Evolutionary conservation across 768 basidiomycete genomes (phyloP), one percentile per base, ranked within the genome.

Genomic region (Rhizopogon vesiculosus): DNA sequence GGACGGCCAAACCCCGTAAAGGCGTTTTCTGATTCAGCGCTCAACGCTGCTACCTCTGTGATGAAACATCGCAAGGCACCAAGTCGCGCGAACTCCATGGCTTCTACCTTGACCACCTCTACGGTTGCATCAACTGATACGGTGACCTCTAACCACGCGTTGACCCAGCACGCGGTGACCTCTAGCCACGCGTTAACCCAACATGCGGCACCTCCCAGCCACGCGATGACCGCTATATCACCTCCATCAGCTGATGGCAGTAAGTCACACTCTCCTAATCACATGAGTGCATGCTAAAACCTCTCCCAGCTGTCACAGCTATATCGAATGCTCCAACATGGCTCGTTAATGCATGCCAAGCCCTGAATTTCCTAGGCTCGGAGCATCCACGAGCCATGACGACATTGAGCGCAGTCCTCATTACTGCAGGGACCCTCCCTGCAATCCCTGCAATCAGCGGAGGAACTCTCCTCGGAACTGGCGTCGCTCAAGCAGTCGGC

Each of bases 341-440:
- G 89, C 77, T 91, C 16, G 65, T 91, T 54, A 90, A 89, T 62
- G 89, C 89, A 1, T 85, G 85, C 61, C 82, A 77, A 46, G 89
- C 89, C 9, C 77, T 91, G 57, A 87, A 89, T 53, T 87, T 79
- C 71, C 80, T 91, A 52, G 82, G 82, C 9, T 79, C 76, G 57
- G 89, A 91, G 61, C 88, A 91, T 61, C 89, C 89, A 9, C 85
- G 85, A 65, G 81, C 76, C 5, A 84, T 89, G 86, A 84, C 80
- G 58, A 79, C 87, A 35, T 67, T 90, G 51, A 86, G 86, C 59
- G 89, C 89, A 7, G 82, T 91, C 51, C 79, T 91, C 56, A 87
- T 91, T 65, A 89, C 88, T 2, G 86, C 85, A 33, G 89, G 89
- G 38, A 84, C 85, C 33, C 75, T 91, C 42, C 89, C 89, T 1